A percentile compares a stretch with the other conserved stretches of the same genome.
These are phyloP conservation scores for Globisporangium camurandrum DNA, from an alignment of 352 stramenopile genomes.

Conservation along the genomic window DNA sequence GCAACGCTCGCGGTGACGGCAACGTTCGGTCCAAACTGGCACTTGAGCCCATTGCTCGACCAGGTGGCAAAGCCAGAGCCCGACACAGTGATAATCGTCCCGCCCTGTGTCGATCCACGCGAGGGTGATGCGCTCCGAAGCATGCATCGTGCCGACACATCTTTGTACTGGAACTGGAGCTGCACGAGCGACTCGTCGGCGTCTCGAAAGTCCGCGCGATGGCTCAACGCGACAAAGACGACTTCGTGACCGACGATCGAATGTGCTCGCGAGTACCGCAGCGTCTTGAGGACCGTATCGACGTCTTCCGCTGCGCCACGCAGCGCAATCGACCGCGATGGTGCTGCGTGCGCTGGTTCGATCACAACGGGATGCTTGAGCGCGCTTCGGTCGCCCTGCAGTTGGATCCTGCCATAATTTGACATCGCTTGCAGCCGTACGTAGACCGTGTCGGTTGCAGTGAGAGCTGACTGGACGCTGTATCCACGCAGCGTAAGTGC, in stretches of 20 bases:
- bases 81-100: constrained; percentile 30
- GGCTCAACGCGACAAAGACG: constrained; percentile 45
- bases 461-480: constrained; percentile 20
- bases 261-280: constrained; percentile 34
- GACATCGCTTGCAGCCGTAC: constrained; percentile 44
- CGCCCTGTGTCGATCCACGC: constrained; percentile 26
- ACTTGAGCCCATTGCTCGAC: constrained; percentile 23
- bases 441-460: constrained; percentile 22
- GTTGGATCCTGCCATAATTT: constrained; percentile 32
- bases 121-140: constrained; percentile 21
- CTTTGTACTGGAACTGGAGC: constrained; percentile 26
- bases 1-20: constrained; percentile 21
- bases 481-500: constrained; percentile 36
- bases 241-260: constrained; percentile 59
- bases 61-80: constrained; percentile 33
- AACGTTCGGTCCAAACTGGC: constrained; percentile 42
- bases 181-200: constrained; percentile 39
- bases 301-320: constrained; percentile 27
- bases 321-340: constrained; percentile 25
- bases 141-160: constrained; percentile 13
- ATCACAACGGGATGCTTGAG: constrained; percentile 16
- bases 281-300: constrained; percentile 25
- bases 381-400: constrained; percentile 13
- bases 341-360: constrained; percentile 14
- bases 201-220: constrained; percentile 28